A percentile compares a stretch with the other conserved stretches of the same genome.
phyloP scores from a whole-genome alignment of 2,329 filamentous ascomycete genomes.

The Stemphylium beticola region DNA sequence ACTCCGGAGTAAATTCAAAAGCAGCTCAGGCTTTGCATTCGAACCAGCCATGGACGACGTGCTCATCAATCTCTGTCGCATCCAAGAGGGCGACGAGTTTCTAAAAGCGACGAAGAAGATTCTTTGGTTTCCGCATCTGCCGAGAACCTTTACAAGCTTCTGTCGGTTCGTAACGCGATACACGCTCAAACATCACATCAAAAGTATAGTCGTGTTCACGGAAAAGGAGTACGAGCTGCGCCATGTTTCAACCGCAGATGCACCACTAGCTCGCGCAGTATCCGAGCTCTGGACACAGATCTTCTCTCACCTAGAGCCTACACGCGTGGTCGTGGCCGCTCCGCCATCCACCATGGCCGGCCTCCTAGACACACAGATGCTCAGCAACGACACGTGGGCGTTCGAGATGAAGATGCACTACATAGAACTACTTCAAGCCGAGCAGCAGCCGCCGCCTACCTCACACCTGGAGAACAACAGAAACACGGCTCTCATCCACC shows the following conservation, averaged over 20 bases:
- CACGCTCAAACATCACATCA: slow-evolving; percentile 48
- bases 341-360: slow-evolving; percentile 68
- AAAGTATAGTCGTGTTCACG: slow-evolving; percentile 56
- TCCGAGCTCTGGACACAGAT: slow-evolving; percentile 39
- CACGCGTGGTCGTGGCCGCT: slow-evolving; percentile 53
- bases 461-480: slow-evolving; percentile 14
- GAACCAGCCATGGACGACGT: slow-evolving; percentile 41
- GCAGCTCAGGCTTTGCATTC: slow-evolving; percentile 35
- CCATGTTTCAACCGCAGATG: slow-evolving; percentile 35
- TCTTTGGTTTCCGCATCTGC: slow-evolving; percentile 43
- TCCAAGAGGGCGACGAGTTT: slow-evolving; percentile 40
- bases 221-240: slow-evolving; percentile 48
- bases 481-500: slow-evolving; percentile 56
- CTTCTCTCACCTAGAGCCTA: slow-evolving; percentile 38
- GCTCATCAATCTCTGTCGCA: slow-evolving; percentile 40
- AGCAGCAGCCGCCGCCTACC: slow-evolving; percentile 9
- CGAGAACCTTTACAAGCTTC: slow-evolving; percentile 29
- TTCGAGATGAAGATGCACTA: slow-evolving; percentile 70
- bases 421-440: slow-evolving; percentile 53
- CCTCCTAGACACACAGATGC: slow-evolving; percentile 64
- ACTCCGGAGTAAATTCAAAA: slow-evolving; percentile 44
- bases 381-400: slow-evolving; percentile 65
- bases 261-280: slow-evolving; percentile 59
- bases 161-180: slow-evolving; percentile 26
- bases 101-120: slow-evolving; percentile 30